Evolutionary conservation across 2,329 filamentous ascomycete species (phyloP).

Genomic region (Cladosporium sp.): DNA sequence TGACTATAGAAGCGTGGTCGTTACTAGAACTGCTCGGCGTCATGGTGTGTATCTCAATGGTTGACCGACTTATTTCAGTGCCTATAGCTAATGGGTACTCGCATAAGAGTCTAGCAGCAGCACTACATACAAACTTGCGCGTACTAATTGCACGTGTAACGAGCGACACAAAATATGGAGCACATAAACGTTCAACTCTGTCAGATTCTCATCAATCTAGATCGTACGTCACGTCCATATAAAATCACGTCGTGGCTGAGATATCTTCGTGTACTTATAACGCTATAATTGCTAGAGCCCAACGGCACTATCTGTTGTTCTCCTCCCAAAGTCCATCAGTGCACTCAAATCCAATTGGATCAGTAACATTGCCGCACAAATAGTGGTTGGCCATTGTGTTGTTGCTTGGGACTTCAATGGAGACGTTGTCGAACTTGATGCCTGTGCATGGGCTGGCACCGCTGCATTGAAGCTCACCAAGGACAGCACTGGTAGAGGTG

Average conservation of each 20-base stretch:
- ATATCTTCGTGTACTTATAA: neutral
- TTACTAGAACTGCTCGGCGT: no score
- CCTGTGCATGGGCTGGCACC: constrained; percentile 29
- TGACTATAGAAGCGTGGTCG: no score
- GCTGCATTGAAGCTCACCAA: constrained; percentile 34
- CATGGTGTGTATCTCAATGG: no score
- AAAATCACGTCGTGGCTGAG: neutral
- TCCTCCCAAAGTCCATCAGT: constrained; percentile 26
- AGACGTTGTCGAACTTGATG: constrained; percentile 23
- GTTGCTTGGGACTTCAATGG: constrained; percentile 21
- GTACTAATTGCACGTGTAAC: no score
- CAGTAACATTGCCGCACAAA: constrained; percentile 29
- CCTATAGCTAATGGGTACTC: no score
- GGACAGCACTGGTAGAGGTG: constrained; percentile 26
- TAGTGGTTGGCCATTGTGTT: constrained; percentile 25
- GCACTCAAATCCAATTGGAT: constrained; percentile 28
- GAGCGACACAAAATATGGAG: neutral
- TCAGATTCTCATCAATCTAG: neutral
- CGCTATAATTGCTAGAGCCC: neutral
- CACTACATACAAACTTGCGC: no score
- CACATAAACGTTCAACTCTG: neutral
- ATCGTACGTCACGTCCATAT: neutral
- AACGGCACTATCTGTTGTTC: constrained; percentile 13
- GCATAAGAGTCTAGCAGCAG: no score
- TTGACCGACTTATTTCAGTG: no score